Conservation (phyloP, 2,329 filamentous ascomycete genomes). For the Plectosphaerella plurivora region DNA sequence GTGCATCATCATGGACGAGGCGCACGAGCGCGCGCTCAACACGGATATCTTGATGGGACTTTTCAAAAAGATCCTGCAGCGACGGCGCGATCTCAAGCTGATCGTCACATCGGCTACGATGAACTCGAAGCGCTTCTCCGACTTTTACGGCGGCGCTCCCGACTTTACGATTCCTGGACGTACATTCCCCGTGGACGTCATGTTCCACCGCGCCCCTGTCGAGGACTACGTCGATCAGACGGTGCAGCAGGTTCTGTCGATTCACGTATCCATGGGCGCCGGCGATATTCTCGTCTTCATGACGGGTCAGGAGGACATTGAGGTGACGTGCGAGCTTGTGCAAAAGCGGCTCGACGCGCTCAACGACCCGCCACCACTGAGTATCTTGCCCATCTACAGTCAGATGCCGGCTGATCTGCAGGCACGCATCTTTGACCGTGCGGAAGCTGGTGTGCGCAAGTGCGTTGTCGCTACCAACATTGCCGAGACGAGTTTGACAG, state of each 20-base stretch:
- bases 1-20: slow-evolving; percentile 99
- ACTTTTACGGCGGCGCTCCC: slow-evolving; percentile 92
- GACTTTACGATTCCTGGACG: slow-evolving; percentile 95
- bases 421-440: slow-evolving; percentile 94
- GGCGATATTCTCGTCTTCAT: slow-evolving; percentile 98
- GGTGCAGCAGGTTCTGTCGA: slow-evolving; percentile 91
- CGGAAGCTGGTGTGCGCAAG: slow-evolving; percentile 85
- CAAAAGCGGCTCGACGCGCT: slow-evolving; percentile 82
- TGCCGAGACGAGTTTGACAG: slow-evolving; percentile 94
- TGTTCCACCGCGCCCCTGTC: slow-evolving; percentile 90
- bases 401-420: slow-evolving; percentile 98
- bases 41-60: slow-evolving; percentile 97
- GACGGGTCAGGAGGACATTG: slow-evolving; percentile 98
- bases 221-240: slow-evolving; percentile 98
- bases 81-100: slow-evolving; percentile 85
- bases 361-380: slow-evolving; percentile 91
- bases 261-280: slow-evolving; percentile 88
- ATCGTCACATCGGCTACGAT: slow-evolving; percentile 98
- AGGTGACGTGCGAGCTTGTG: slow-evolving; percentile 89
- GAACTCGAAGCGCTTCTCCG: slow-evolving; percentile 94
- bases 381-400: slow-evolving; percentile 96
- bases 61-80: slow-evolving; percentile 92
- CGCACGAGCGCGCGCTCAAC: slow-evolving; percentile 92
- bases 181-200: slow-evolving; percentile 94
- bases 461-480: slow-evolving; percentile 99